Percentiles rank a stretch among this genome's conserved stretches.
Evolutionary conservation across 768 basidiomycete genomes (phyloP).

Genomic region (Pulveroboletus sp.): DNA sequence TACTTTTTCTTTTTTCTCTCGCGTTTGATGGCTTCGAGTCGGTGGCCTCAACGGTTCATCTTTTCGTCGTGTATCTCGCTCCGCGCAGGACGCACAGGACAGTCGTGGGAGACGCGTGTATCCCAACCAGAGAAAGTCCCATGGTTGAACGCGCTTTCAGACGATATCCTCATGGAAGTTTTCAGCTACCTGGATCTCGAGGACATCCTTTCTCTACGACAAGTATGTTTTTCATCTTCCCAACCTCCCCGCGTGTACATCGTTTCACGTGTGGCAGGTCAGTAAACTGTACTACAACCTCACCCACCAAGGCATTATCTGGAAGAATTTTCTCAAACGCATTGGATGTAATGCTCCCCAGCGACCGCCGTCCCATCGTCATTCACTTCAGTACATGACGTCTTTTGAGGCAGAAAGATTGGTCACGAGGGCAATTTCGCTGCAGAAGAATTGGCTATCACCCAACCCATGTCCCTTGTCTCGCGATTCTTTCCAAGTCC

Average conservation of each 20-base stretch:
- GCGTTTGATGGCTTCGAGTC: constrained; percentile 19
- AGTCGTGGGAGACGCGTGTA: constrained; percentile 26
- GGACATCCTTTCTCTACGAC: constrained; percentile 35
- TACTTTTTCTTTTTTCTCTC: constrained; percentile 5
- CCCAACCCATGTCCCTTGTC: constrained; percentile 32
- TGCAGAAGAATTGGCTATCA: constrained; percentile 56
- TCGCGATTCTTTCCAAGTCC: constrained; percentile 22
- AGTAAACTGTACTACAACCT: constrained; percentile 56
- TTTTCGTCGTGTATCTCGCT: constrained; percentile 16
- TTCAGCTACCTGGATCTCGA: constrained; percentile 34
- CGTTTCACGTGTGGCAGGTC: constrained; percentile 35
- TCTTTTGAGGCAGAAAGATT: constrained; percentile 49
- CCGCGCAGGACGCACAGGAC: constrained; percentile 8
- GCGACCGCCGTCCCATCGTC: constrained; percentile 53
- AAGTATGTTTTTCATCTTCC: constrained; percentile 22
- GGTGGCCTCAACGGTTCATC: constrained; percentile 20
- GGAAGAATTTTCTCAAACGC: constrained; percentile 58
- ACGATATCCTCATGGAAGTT: constrained; percentile 38
- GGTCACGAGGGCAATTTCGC: constrained; percentile 53
- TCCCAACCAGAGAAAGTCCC: constrained; percentile 22
- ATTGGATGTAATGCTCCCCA: constrained; percentile 56
- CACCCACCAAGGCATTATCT: constrained; percentile 63
- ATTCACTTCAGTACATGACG: constrained; percentile 30
- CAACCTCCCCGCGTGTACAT: background rate
- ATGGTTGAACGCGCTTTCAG: constrained; percentile 29